Percentiles rank a stretch among this genome's conserved stretches.
Conservation (phyloP, 768 basidiomycete species). For the Mycena albidolilacea region DNA sequence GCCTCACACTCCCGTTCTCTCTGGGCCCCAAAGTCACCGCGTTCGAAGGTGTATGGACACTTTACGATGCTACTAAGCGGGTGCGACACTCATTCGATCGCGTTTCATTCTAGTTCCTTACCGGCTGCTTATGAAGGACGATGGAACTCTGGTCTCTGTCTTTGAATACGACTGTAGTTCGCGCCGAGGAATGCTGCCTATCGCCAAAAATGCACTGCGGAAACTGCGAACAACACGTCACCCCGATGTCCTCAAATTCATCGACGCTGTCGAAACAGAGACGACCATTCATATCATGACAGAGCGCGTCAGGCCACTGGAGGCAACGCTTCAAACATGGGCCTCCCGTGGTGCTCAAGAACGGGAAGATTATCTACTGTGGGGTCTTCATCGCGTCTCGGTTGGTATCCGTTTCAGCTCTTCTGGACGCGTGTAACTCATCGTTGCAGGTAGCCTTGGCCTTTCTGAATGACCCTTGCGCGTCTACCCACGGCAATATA, state of each 20-base stretch:
- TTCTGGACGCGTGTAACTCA: slow-evolving; percentile 29
- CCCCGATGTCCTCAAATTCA: slow-evolving; percentile 95
- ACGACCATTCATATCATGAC: slow-evolving; percentile 93
- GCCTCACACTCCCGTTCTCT: slow-evolving; percentile 89
- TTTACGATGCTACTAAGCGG: slow-evolving; percentile 92
- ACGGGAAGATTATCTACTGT: slow-evolving; percentile 90
- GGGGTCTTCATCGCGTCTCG: slow-evolving; percentile 93
- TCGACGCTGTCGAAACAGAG: slow-evolving; percentile 95
- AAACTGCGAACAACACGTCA: slow-evolving; percentile 94
- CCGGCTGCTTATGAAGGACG: slow-evolving; percentile 74
- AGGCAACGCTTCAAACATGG: slow-evolving; percentile 73
- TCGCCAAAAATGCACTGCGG: slow-evolving; percentile 91
- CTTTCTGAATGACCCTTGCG: slow-evolving; percentile 89
- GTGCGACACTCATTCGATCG: slow-evolving; percentile 56
- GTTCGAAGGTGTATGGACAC: slow-evolving; percentile 83
- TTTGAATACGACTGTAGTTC: slow-evolving; percentile 89
- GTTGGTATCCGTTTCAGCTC: slow-evolving; percentile 61
- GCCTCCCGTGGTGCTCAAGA: slow-evolving; percentile 72
- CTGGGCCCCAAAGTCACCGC: slow-evolving; percentile 81
- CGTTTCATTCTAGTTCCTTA: slow-evolving; percentile 21
- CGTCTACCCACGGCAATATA: slow-evolving; percentile 88
- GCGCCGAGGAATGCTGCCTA: slow-evolving; percentile 73
- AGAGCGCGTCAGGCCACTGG: slow-evolving; percentile 89
- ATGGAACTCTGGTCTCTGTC: slow-evolving; percentile 86
- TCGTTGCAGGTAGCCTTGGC: slow-evolving; percentile 81